Base-by-base conservation (phyloP, 83 land plant genomes). In the Isoetes engelmannii region DNA sequence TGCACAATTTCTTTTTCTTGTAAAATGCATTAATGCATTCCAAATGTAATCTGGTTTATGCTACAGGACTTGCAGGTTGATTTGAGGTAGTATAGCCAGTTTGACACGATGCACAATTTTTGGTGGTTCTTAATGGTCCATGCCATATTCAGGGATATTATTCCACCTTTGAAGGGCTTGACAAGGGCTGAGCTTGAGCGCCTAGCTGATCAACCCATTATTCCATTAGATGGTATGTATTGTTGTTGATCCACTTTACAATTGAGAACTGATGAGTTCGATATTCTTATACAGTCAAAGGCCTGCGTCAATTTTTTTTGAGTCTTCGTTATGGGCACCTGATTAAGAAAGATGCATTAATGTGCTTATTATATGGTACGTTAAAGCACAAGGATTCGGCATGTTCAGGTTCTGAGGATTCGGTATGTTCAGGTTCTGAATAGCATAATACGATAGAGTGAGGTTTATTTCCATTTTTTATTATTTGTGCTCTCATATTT, bases 131-230 rank as follows among this genome's bases (percentile, higher is more conserved):
- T 28, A 28, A 28, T 28, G 37, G 37, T 28, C 37, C 37, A 28
- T 28, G 37, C 37, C 37, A 28, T 28, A 0, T 2, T 53, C 70
- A 72, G 74, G 28, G 54, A 63, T 63, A 50, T 72, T 47, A 21
- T 72, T 21, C 74, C 74, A 63, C 74, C 74, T 9, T 44, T 72
- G 67, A 72, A 72, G 21, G 74, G 74, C 41, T 13, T 72, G 59
- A 19, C 74, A 63, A 72, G 18, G 45, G 18, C 57, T 37, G 74
- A 72, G 67, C 70, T 72, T 2, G 59, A 63, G 67, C 46, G 44
- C 45, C 67, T 63, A 13, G 57, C 74, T 50, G 53, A 72, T 4
- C 74, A 72, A 63, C 47, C 59, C 48, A 57, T 72, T 10, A 50
- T 72, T 48, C 74, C 74, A 37, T 45, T 72, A 10, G 70, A 72